Percentiles rank a stretch among this genome's conserved stretches.
phyloP scores from a whole-genome alignment of 2,329 filamentous ascomycete species.

The Talaromyces sp. region DNA sequence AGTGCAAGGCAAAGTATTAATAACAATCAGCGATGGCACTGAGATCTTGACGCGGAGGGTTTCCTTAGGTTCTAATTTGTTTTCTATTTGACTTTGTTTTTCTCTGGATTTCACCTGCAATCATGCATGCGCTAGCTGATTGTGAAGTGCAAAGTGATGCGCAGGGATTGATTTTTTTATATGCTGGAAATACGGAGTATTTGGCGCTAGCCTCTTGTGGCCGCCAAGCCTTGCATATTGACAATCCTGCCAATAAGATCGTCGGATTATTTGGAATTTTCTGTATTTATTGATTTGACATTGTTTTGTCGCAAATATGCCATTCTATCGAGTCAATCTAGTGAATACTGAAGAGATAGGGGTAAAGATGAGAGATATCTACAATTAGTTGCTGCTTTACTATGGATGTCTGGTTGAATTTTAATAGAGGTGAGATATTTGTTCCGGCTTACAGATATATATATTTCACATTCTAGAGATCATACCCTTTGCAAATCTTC shows the following conservation, averaged over 20 bases:
- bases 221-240: background rate
- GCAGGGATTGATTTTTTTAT: background rate
- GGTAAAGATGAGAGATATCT: too few relatives aligned
- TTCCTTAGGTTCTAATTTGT: background rate
- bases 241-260: background rate
- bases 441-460: too few relatives aligned
- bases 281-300: background rate
- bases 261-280: background rate
- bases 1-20: too few relatives aligned
- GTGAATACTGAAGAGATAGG: too few relatives aligned
- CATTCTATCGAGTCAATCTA: background rate
- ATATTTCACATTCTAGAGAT: too few relatives aligned
- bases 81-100: background rate
- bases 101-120: background rate
- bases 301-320: background rate
- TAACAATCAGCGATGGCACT: background rate
- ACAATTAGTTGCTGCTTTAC: too few relatives aligned
- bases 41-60: background rate
- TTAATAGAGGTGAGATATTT: too few relatives aligned
- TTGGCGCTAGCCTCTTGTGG: background rate
- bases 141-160: background rate
- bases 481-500: too few relatives aligned
- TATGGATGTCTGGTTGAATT: too few relatives aligned
- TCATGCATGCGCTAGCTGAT: background rate
- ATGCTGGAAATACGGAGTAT: background rate